phyloP scores from a whole-genome alignment of 176 grass and related monocot species.

The Pontederia crassipes region DNA sequence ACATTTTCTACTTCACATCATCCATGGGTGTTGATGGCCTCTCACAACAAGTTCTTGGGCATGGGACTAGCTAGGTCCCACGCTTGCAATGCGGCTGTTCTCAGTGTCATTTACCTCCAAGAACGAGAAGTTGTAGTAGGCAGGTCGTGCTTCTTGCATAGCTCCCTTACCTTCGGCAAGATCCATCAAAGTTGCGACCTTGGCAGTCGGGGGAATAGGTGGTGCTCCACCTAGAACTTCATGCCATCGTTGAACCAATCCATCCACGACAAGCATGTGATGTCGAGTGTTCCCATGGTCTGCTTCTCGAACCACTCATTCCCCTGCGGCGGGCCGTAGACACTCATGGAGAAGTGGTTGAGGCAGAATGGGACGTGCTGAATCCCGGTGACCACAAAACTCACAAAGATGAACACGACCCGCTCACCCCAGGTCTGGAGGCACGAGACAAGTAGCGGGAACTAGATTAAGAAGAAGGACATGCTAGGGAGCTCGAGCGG shows the following conservation, averaged over 20 bases:
- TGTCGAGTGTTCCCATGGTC: conserved; percentile 51
- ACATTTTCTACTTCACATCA: no score
- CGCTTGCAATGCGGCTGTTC: conserved; percentile 62
- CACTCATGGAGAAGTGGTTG: conserved; percentile 69
- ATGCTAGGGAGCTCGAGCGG: conserved; percentile 42
- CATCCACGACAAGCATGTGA: conserved; percentile 67
- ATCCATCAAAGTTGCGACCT: conserved; percentile 50
- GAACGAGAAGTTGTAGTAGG: conserved; percentile 42
- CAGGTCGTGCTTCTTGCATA: conserved; percentile 80
- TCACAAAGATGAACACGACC: conserved; percentile 39
- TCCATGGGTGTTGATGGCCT: conserved; percentile 6
- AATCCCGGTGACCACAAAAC: conserved; percentile 66
- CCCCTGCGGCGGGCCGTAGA: conserved; percentile 56
- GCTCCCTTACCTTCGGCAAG: conserved; percentile 38
- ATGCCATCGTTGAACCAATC: conserved; percentile 91
- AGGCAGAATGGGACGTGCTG: conserved; percentile 82
- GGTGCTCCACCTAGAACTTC: conserved; percentile 89
- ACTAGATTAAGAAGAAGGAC: conserved; percentile 56
- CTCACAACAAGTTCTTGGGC: conserved; percentile 68
- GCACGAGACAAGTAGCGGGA: conserved; percentile 47
- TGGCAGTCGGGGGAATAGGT: conserved; percentile 72
- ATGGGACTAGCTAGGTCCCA: conserved; percentile 16
- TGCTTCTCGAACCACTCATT: conserved; percentile 99
- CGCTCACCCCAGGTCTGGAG: conserved; percentile 60
- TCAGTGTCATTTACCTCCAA: conserved; percentile 55